These are phyloP conservation scores for Aspergillus bertholletiae DNA, from an alignment of 495 filamentous ascomycete species.

Conservation along the genomic window DNA sequence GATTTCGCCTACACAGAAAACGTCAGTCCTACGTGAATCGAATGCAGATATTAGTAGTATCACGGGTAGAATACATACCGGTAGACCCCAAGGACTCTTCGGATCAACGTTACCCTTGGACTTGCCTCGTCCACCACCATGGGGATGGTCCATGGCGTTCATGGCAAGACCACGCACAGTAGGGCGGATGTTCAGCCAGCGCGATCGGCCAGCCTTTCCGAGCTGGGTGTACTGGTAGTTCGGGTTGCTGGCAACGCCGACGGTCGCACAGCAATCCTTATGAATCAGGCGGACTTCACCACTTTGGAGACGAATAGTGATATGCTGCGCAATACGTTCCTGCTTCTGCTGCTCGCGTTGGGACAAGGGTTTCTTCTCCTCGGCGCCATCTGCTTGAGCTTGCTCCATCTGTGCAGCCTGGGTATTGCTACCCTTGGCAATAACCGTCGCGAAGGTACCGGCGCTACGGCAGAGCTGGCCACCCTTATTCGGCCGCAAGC, in stretches of 20 bases:
- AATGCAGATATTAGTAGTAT: neutral
- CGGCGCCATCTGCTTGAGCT: constrained; percentile 10
- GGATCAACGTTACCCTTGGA: constrained; percentile 96
- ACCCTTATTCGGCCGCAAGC: constrained; percentile 64
- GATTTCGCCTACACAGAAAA: constrained; percentile 70
- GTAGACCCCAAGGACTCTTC: constrained; percentile 91
- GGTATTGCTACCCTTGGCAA: constrained; percentile 75
- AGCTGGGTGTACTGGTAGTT: constrained; percentile 86
- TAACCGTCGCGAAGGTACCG: constrained; percentile 82
- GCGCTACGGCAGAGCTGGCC: constrained; percentile 92
- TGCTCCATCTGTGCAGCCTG: constrained; percentile 23
- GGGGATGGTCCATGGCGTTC: constrained; percentile 95
- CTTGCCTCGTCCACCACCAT: constrained; percentile 98
- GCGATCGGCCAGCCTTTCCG: constrained; percentile 87
- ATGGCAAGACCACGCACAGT: constrained; percentile 96
- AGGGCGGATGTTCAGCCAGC: constrained; percentile 90
- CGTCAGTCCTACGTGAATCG: constrained; percentile 16
- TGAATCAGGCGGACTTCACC: constrained; percentile 86
- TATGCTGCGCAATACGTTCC: constrained; percentile 59
- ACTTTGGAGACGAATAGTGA: constrained; percentile 82
- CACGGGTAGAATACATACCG: constrained; percentile 57
- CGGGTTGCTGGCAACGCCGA: constrained; percentile 89
- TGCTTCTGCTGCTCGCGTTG: constrained; percentile 43
- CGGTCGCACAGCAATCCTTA: constrained; percentile 87
- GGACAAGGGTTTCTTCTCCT: constrained; percentile 26